These are phyloP conservation scores for Fraxinus excelsior DNA, from an alignment of 257 asterid species.

Conservation along the genomic window DNA sequence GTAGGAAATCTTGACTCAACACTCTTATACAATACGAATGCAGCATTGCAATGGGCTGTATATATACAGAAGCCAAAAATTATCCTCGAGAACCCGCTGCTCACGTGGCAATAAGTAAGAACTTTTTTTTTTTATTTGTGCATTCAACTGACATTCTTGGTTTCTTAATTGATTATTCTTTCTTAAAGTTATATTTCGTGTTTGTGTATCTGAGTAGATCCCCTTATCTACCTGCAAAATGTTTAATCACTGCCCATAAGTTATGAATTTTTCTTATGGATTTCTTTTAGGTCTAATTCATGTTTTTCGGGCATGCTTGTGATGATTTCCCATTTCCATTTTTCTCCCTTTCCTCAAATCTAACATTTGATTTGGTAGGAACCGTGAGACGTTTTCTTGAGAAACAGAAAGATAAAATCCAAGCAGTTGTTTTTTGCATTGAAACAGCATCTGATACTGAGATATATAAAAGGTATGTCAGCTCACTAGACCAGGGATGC, in stretches of 20 bases:
- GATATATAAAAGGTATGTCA: constrained; percentile 78
- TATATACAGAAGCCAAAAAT: constrained; percentile 88
- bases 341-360: constrained; percentile 10
- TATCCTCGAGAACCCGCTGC: constrained; percentile 99
- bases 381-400: constrained; percentile 92
- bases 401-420: constrained; percentile 82
- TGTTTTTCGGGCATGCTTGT: constrained; percentile 6
- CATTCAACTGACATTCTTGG: neutral
- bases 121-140: constrained; percentile 9
- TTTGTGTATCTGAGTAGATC: neutral
- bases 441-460: constrained; percentile 83
- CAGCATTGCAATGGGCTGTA: constrained; percentile 97
- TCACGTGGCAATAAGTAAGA: constrained; percentile 94
- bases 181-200: neutral
- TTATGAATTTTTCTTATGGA: neutral
- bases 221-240: constrained; percentile 4
- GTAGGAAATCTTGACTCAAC: constrained; percentile 24
- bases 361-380: constrained; percentile 50
- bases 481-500: neutral
- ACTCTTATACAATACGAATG: constrained; percentile 32
- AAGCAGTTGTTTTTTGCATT: constrained; percentile 42
- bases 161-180: neutral
- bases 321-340: neutral
- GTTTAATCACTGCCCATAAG: neutral
- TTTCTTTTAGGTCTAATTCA: neutral